Conservation (phyloP, 257 asterid genomes). For the Solanum dulcamara region DNA sequence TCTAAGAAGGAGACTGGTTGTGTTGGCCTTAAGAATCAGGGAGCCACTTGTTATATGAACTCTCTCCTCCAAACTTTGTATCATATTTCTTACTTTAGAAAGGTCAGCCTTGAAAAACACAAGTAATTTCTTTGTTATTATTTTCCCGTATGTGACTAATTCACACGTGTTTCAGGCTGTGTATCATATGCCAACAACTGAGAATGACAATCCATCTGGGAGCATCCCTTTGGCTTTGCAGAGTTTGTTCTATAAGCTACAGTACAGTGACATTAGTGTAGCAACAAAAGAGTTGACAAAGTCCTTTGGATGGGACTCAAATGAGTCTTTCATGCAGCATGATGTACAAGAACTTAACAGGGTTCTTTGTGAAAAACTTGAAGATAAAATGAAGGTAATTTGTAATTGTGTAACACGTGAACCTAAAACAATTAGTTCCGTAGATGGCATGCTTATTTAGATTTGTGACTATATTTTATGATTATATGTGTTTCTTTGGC, state of each 20-base stretch:
- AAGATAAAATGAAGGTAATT: slow-evolving; percentile 79
- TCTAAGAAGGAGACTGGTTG: slow-evolving; percentile 62
- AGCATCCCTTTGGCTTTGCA: slow-evolving; percentile 83
- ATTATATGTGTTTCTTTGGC: neutral
- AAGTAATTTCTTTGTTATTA: neutral
- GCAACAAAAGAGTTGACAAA: slow-evolving; percentile 84
- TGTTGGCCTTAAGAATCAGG: slow-evolving; percentile 13
- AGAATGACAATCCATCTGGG: slow-evolving; percentile 69
- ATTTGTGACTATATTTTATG: neutral
- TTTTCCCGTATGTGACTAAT: neutral
- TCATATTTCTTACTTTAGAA: slow-evolving; percentile 8
- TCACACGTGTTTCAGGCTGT: slow-evolving; percentile 45
- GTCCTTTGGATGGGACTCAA: slow-evolving; percentile 82
- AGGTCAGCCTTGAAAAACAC: neutral
- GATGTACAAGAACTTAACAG: slow-evolving; percentile 86
- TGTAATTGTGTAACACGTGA: neutral
- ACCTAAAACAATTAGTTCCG: neutral
- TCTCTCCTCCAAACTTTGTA: slow-evolving; percentile 10
- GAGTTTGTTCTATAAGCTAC: slow-evolving; percentile 78
- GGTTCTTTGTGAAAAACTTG: slow-evolving; percentile 80
- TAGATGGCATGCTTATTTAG: neutral
- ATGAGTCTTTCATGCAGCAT: slow-evolving; percentile 81
- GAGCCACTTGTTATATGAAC: slow-evolving; percentile 13
- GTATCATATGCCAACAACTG: slow-evolving; percentile 88
- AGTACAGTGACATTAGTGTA: slow-evolving; percentile 70